Conservation (phyloP, 495 filamentous ascomycete genomes). For the Terfezia boudieri region DNA sequence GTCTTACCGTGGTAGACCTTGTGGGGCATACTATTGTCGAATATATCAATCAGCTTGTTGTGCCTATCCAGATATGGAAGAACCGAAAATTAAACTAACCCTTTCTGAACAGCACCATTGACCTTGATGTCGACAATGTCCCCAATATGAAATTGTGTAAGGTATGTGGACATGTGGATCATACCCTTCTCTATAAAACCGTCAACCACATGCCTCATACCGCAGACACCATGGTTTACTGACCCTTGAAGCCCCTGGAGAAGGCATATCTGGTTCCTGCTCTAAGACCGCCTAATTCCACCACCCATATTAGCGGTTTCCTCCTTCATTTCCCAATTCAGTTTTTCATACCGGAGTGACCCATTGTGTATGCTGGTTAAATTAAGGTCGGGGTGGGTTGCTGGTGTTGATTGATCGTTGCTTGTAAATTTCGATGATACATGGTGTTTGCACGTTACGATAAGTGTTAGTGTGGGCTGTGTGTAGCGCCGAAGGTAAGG, state of each 20-base stretch:
- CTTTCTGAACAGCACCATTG: conserved; percentile 96
- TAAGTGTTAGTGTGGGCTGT: neutral
- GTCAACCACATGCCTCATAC: neutral
- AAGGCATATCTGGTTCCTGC: conserved; percentile 95
- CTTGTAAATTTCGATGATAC: neutral
- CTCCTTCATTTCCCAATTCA: too few relatives aligned
- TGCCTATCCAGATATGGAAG: neutral
- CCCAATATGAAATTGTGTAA: conserved; percentile 85
- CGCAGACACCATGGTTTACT: neutral
- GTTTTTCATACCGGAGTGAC: neutral
- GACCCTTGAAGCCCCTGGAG: conserved; percentile 59
- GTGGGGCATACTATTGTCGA: conserved; percentile 59
- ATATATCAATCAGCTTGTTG: neutral
- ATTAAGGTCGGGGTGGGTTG: neutral
- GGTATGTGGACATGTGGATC: conserved; percentile 77
- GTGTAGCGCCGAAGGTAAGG: neutral
- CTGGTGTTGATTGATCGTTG: neutral
- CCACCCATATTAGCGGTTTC: neutral
- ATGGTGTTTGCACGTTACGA: neutral
- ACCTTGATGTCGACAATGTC: conserved; percentile 93
- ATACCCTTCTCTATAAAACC: conserved; percentile 41
- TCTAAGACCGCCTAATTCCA: conserved; percentile 48
- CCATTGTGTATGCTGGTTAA: neutral
- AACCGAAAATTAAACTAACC: conserved; percentile 33
- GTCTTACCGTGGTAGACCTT: conserved; percentile 99